phyloP scores from a whole-genome alignment of 257 asterid species.

The Fraxinus americana region DNA sequence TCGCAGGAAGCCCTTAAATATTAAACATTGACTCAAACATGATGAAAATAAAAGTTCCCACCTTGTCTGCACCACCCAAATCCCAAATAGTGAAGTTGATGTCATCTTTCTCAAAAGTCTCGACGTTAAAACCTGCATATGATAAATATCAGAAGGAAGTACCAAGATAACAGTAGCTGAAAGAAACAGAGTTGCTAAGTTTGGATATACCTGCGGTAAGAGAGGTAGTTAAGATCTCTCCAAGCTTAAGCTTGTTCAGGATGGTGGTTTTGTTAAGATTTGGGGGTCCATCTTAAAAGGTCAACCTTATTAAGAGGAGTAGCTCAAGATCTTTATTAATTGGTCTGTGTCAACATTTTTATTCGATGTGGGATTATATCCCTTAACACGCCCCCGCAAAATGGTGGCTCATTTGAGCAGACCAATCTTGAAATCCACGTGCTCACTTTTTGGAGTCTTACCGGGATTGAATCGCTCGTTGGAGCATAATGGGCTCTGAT shows the following conservation, averaged over 20 bases:
- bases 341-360: too few relatives aligned
- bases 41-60: neutral
- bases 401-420: too few relatives aligned
- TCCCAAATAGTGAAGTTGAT: constrained; percentile 41
- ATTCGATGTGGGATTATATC: too few relatives aligned
- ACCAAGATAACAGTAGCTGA: neutral
- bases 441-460: too few relatives aligned
- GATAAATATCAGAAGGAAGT: neutral
- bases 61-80: constrained; percentile 39
- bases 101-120: constrained; percentile 33
- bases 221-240: constrained; percentile 33
- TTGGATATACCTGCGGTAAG: constrained; percentile 30
- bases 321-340: too few relatives aligned
- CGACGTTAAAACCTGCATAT: constrained; percentile 30
- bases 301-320: too few relatives aligned
- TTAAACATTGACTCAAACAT: neutral
- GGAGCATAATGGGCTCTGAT: too few relatives aligned
- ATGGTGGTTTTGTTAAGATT: too few relatives aligned
- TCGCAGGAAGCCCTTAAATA: neutral
- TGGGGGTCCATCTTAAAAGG: too few relatives aligned
- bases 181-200: neutral
- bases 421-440: too few relatives aligned
- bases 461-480: too few relatives aligned
- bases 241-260: constrained; percentile 32
- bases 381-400: too few relatives aligned